Base-by-base conservation (phyloP, 2,329 filamentous ascomycete genomes). In the Fonsecaea erecta region DNA sequence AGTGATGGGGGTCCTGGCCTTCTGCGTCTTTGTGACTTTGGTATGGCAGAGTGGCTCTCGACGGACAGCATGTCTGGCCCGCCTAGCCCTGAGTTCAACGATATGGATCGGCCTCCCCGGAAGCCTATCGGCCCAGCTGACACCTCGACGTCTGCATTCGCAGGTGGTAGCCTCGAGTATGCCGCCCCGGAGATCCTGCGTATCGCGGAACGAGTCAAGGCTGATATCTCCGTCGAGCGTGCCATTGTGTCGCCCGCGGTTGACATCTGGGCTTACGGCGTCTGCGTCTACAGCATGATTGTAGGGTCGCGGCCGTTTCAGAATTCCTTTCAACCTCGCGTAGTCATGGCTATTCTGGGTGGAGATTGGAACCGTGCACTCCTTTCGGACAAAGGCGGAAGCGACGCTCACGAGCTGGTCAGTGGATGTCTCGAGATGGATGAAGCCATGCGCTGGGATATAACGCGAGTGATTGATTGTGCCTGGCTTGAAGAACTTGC, bases 261-360 rank as follows among this genome's bases (percentile, higher is more conserved):
- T 24, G 88, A 90, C 72, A 81, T 90, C 1, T 90, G 88, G 88
- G 87, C 88, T 1, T 88, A 85, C 70, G 88, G 88, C 3, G 85
- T 89, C 8, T 83, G 88, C 11, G 78, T 88, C 2, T 90, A 85
- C 71, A 82, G 85, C 1, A 76, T 89, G 26, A 76, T 88, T 26
- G 86, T 86, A 0, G 87, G 86, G 16, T 81, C 82, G 4, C 79
- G 88, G 5, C 88, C 88, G 0, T 90, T 90, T 76, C 82, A 85
- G 55, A 84, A 88, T 70, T 75, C 81, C 0, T 84, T 90, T 68
- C 79, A 85, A 52, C 83, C 85, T 53, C 85, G 84, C 63, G 81
- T 88, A 3, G 82, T 83, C 62, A 81, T 83, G 66, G 84, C 86
- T 70, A 90, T 90, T 64, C 74, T 85, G 32, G 80, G 79, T 16